Evolutionary conservation across 2,329 filamentous ascomycete species (phyloP).

Genomic region (Pseudogymnoascus sp.): DNA sequence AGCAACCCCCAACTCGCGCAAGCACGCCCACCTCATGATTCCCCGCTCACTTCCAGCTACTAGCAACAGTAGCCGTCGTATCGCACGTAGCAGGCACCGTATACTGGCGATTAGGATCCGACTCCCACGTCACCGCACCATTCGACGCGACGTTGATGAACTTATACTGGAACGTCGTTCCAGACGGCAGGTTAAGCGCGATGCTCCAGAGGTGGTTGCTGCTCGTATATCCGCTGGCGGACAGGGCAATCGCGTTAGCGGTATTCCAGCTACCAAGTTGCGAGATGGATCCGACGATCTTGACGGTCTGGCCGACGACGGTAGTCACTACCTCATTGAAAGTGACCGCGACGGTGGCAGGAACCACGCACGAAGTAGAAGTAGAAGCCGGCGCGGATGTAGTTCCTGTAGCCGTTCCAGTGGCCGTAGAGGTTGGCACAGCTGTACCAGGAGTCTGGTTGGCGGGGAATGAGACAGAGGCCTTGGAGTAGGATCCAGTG

Average conservation of each 20-base stretch:
- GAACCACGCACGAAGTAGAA: conserved; percentile 33
- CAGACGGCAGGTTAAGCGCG: conserved; percentile 48
- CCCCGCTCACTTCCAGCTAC: conserved; percentile 18
- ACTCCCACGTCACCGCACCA: conserved; percentile 56
- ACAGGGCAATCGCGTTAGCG: conserved; percentile 46
- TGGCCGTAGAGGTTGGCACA: conserved; percentile 1
- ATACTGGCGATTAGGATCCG: conserved; percentile 31
- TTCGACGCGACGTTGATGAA: conserved; percentile 53
- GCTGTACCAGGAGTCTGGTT: conserved; percentile 1
- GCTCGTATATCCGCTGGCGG: conserved; percentile 52
- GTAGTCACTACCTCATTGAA: conserved; percentile 56
- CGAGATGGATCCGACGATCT: conserved; percentile 53
- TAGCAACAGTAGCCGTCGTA: conserved; percentile 17
- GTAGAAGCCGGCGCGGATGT: conserved; percentile 27
- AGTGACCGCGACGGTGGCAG: conserved; percentile 49
- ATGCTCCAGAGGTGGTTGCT: conserved; percentile 55
- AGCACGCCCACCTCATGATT: not conserved
- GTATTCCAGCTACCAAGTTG: conserved; percentile 59
- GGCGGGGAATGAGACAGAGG: conserved; percentile 43
- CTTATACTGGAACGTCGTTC: conserved; percentile 57
- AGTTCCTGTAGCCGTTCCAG: not conserved
- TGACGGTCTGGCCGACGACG: conserved; percentile 55
- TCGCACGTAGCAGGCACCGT: conserved; percentile 18
- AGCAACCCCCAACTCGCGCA: not conserved
- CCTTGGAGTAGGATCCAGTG: conserved; percentile 45